phyloP scores from a whole-genome alignment of 306 rosid species.

The Gynostemma pentaphyllum region DNA sequence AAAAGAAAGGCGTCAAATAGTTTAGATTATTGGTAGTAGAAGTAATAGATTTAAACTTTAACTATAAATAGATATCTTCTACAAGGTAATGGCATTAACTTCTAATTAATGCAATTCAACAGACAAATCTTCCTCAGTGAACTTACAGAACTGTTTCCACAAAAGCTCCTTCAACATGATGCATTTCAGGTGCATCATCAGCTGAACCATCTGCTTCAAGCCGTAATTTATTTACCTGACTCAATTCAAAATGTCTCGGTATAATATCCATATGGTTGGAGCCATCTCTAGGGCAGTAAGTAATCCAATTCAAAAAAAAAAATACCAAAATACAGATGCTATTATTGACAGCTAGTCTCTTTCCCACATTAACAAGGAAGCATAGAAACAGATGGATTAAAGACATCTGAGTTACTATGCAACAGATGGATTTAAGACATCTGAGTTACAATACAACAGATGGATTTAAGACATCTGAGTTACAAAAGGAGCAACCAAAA shows the following conservation, averaged over 20 bases:
- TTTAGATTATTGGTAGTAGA: conserved; percentile 2
- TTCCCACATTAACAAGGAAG: neutral
- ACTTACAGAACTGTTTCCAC: conserved; percentile 87
- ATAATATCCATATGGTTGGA: neutral
- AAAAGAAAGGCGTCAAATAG: conserved; percentile 18
- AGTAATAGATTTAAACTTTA: neutral
- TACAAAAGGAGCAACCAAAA: too few relatives aligned
- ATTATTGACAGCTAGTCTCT: neutral
- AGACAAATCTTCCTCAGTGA: conserved; percentile 7
- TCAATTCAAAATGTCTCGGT: conserved; percentile 13
- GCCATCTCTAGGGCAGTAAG: neutral
- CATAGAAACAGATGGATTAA: neutral
- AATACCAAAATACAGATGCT: neutral
- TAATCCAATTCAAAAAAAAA: neutral
- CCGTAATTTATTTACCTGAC: conserved; percentile 69
- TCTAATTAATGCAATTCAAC: neutral
- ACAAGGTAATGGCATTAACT: neutral
- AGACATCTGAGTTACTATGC: neutral
- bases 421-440: too few relatives aligned
- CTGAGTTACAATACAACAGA: too few relatives aligned
- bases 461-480: too few relatives aligned
- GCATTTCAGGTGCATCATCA: conserved; percentile 58
- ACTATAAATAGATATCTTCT: neutral
- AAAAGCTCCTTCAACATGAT: conserved; percentile 88
- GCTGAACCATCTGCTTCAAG: conserved; percentile 46